Percentiles rank a stretch among this genome's conserved stretches.
phyloP scores from a whole-genome alignment of 768 basidiomycete species.

The Phanerodontia chrysosporium region DNA sequence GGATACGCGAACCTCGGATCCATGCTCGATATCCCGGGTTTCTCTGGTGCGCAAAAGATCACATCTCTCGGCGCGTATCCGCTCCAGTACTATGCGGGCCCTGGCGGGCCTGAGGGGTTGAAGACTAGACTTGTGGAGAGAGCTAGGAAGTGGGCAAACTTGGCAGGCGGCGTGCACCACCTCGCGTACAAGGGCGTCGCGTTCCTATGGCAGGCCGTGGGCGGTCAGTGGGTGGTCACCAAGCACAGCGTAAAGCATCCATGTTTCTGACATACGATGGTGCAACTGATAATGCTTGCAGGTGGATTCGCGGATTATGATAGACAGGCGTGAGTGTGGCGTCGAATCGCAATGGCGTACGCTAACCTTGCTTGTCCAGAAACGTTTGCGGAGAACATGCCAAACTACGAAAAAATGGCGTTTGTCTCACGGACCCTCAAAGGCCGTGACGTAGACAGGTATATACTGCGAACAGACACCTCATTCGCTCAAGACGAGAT shows the following conservation, averaged over 20 bases:
- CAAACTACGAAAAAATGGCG: conserved; percentile 23
- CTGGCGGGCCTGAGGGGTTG: conserved; percentile 36
- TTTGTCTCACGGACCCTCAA: conserved; percentile 19
- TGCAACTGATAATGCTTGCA: conserved; percentile 16
- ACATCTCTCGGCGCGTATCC: conserved; percentile 48
- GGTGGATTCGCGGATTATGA: conserved; percentile 59
- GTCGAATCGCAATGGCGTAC: not conserved
- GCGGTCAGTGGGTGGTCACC: conserved; percentile 27
- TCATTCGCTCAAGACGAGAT: not conserved
- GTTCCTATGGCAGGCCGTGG: conserved; percentile 28
- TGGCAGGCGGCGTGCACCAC: conserved; percentile 53
- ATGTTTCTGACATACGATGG: not conserved
- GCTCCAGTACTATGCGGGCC: conserved; percentile 41
- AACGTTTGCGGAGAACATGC: conserved; percentile 22
- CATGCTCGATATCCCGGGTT: conserved; percentile 34
- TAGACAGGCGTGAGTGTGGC: conserved; percentile 44
- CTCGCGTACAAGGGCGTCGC: conserved; percentile 53
- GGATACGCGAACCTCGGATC: conserved; percentile 21
- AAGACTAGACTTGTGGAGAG: conserved; percentile 37
- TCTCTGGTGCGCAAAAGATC: conserved; percentile 51
- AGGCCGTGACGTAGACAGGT: conserved; percentile 22
- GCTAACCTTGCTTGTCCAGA: conserved; percentile 10
- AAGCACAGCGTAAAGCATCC: conserved; percentile 42
- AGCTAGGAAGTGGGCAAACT: conserved; percentile 52
- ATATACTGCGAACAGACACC: conserved; percentile 10